A percentile compares a stretch with the other conserved stretches of the same genome.
Evolutionary conservation across 208 protist genomes (phyloP).

Genomic region (Acanthamoeba healyi): DNA sequence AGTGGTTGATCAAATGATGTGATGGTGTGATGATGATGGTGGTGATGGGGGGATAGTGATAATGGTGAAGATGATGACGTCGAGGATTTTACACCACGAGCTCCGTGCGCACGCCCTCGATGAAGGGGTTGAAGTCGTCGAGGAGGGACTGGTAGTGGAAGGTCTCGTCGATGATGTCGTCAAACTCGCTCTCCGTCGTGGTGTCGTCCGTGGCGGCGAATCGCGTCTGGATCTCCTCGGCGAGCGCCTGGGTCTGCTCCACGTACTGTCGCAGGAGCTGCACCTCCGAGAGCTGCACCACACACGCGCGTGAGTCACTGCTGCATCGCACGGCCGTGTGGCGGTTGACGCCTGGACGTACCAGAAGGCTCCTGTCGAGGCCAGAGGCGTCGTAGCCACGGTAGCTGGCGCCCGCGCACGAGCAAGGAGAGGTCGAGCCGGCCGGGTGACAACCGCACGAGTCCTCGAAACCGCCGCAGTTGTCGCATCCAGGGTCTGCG

Average conservation of each 20-base stretch:
- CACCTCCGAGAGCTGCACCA: neutral
- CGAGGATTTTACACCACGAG: neutral
- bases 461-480: neutral
- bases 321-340: too few relatives aligned
- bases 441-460: neutral
- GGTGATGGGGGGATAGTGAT: too few relatives aligned
- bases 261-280: constrained; percentile 26
- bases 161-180: constrained; percentile 33
- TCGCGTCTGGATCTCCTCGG: constrained; percentile 34
- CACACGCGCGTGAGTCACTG: too few relatives aligned
- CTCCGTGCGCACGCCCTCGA: neutral
- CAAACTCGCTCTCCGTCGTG: neutral
- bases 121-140: constrained; percentile 2
- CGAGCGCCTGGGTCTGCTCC: neutral
- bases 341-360: too few relatives aligned
- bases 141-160: constrained; percentile 21
- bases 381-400: neutral
- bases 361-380: constrained; percentile 31
- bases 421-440: neutral
- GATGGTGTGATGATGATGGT: too few relatives aligned
- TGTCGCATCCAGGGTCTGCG: neutral
- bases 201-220: neutral
- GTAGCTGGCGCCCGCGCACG: neutral
- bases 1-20: too few relatives aligned
- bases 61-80: neutral